Percentiles rank a stretch among this genome's conserved stretches.
Evolutionary conservation across 768 basidiomycete genomes (phyloP).

Genomic region (Collybia nuda): DNA sequence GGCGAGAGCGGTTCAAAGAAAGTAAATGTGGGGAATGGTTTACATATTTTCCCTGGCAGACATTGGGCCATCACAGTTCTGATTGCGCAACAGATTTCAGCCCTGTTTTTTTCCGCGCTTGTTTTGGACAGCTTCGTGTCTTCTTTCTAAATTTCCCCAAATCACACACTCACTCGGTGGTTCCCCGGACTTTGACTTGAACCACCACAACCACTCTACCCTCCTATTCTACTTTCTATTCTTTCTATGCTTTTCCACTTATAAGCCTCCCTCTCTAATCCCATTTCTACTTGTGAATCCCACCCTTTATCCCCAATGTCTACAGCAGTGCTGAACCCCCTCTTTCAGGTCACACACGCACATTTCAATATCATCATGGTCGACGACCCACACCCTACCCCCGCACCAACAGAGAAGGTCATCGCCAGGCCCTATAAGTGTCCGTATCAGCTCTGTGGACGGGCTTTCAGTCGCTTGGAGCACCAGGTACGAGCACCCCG

Average conservation of each 20-base stretch:
- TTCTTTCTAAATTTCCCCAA: background rate
- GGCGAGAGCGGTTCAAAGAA: constrained; percentile 1
- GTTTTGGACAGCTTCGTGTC: constrained; percentile 3
- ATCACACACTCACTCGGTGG: constrained; percentile 4
- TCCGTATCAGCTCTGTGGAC: constrained; percentile 84
- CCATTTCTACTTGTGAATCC: background rate
- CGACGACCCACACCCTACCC: constrained; percentile 12
- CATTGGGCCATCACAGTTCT: background rate
- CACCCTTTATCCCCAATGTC: constrained; percentile 7
- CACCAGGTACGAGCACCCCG: constrained; percentile 67
- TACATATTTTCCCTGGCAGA: too few species aligned
- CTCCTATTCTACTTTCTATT: background rate
- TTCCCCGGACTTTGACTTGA: constrained; percentile 11
- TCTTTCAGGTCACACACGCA: constrained; percentile 7
- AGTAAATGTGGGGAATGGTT: background rate
- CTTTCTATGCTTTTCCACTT: background rate
- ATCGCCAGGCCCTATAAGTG: constrained; percentile 89
- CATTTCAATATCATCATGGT: constrained; percentile 15
- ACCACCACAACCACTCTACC: too few species aligned
- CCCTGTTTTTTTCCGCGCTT: constrained; percentile 2
- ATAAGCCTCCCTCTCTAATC: background rate
- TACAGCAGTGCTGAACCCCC: constrained; percentile 5
- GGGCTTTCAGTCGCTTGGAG: constrained; percentile 95
- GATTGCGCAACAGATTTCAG: background rate
- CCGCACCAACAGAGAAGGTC: constrained; percentile 27